These are phyloP conservation scores for Oenanthe sinensis DNA, from an alignment of 129 eudicot species.

Conservation along the genomic window DNA sequence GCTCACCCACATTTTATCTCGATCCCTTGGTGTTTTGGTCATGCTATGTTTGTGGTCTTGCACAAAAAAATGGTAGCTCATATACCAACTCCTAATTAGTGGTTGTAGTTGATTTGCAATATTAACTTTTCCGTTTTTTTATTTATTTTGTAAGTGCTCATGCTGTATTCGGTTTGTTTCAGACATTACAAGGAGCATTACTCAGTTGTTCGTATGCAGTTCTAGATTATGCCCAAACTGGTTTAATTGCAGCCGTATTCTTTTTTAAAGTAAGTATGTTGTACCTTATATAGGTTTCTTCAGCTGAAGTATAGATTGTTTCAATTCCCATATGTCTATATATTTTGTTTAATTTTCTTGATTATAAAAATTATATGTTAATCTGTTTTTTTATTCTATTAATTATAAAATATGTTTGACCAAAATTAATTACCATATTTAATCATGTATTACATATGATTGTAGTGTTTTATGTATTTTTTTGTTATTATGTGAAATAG, in stretches of 20 bases:
- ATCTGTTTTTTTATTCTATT: too few relatives aligned
- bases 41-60: background rate
- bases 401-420: too few relatives aligned
- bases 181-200: slow-evolving; percentile 75
- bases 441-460: too few relatives aligned
- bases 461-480: too few relatives aligned
- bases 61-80: background rate
- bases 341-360: too few relatives aligned
- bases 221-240: slow-evolving; percentile 96
- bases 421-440: too few relatives aligned
- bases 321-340: background rate
- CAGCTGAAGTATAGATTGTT: background rate
- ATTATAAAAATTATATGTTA: too few relatives aligned
- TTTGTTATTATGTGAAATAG: too few relatives aligned
- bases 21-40: background rate
- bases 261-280: slow-evolving; percentile 63
- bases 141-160: background rate
- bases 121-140: background rate
- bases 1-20: background rate
- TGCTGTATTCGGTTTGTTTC: slow-evolving; percentile 22
- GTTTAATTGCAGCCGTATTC: slow-evolving; percentile 95
- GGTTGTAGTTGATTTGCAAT: background rate
- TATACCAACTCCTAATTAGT: background rate
- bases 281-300: slow-evolving; percentile 2
- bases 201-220: slow-evolving; percentile 81